Evolutionary conservation across 768 basidiomycete species (phyloP).

Genomic region (Agrocybe praecox): DNA sequence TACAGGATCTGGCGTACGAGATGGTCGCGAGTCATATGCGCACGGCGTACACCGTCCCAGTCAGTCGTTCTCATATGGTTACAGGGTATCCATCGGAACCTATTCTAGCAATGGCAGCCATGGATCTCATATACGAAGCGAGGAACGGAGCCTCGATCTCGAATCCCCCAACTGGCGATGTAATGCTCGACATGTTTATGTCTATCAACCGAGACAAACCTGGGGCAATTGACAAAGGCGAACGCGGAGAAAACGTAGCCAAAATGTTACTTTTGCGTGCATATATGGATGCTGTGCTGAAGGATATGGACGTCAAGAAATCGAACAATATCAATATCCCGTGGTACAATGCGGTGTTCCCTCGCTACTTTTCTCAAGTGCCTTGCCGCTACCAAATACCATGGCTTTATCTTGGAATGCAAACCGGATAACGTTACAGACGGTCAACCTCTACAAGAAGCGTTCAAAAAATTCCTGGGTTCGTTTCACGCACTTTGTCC

Average conservation of each 20-base stretch:
- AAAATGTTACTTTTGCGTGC: slow-evolving; percentile 25
- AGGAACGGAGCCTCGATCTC: not conserved
- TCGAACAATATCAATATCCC: not conserved
- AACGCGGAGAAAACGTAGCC: slow-evolving; percentile 23
- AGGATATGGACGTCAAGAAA: not conserved
- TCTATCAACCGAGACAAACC: not conserved
- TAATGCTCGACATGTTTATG: not conserved
- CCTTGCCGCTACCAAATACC: not conserved
- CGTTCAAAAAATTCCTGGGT: slow-evolving; percentile 25
- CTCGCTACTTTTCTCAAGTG: slow-evolving; percentile 12
- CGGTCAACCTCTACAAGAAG: slow-evolving; percentile 5
- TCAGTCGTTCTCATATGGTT: slow-evolving; percentile 18
- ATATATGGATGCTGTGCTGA: slow-evolving; percentile 19
- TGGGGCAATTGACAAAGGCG: slow-evolving; percentile 16
- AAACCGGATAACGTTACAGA: slow-evolving; percentile 20
- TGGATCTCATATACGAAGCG: not conserved
- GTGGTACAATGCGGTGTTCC: slow-evolving; percentile 20
- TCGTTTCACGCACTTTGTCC: slow-evolving; percentile 33
- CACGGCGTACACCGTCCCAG: slow-evolving; percentile 25
- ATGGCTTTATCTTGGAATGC: slow-evolving; percentile 13
- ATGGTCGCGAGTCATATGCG: slow-evolving; percentile 30
- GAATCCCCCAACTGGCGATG: not conserved
- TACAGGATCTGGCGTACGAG: not conserved
- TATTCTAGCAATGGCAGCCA: slow-evolving; percentile 33
- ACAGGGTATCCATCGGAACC: slow-evolving; percentile 36